These are phyloP conservation scores for Cryphonectria parasitica DNA, from an alignment of 2,329 filamentous ascomycete species.

Conservation along the genomic window DNA sequence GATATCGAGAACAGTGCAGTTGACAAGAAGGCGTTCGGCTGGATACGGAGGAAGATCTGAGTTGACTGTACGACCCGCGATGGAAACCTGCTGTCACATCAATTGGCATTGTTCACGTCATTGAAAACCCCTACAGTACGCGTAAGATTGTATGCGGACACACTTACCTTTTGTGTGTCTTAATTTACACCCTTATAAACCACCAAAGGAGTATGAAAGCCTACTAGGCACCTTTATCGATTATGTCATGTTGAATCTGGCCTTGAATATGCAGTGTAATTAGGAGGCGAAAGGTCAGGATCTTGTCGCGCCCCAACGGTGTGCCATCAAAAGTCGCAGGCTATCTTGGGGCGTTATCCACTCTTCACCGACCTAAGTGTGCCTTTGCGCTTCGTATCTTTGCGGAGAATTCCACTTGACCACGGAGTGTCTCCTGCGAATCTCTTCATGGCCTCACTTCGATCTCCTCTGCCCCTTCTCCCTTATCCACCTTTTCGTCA, in stretches of 20 bases:
- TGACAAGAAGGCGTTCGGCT: conserved; percentile 31
- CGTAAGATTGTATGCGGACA: neutral
- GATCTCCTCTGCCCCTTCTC: conserved; percentile 3
- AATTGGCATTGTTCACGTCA: too few species aligned
- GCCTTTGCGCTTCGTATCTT: neutral
- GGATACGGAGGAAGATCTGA: conserved; percentile 16
- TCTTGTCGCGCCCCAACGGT: neutral
- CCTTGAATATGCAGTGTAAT: neutral
- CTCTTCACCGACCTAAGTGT: neutral
- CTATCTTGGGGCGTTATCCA: neutral
- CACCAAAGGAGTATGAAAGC: neutral
- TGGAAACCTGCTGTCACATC: too few species aligned
- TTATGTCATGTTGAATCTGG: neutral
- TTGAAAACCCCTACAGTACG: neutral
- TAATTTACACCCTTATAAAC: neutral
- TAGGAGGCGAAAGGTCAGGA: neutral
- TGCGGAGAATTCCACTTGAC: neutral
- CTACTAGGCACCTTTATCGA: neutral
- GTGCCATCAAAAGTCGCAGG: neutral
- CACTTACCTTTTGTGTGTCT: neutral
- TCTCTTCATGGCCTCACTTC: neutral
- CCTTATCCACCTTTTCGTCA: neutral
- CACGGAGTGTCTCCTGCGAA: too few species aligned
- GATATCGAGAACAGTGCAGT: conserved; percentile 20
- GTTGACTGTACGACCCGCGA: neutral